These are phyloP conservation scores for Penicillium roqueforti DNA, from an alignment of 495 filamentous ascomycete genomes.

Conservation along the genomic window DNA sequence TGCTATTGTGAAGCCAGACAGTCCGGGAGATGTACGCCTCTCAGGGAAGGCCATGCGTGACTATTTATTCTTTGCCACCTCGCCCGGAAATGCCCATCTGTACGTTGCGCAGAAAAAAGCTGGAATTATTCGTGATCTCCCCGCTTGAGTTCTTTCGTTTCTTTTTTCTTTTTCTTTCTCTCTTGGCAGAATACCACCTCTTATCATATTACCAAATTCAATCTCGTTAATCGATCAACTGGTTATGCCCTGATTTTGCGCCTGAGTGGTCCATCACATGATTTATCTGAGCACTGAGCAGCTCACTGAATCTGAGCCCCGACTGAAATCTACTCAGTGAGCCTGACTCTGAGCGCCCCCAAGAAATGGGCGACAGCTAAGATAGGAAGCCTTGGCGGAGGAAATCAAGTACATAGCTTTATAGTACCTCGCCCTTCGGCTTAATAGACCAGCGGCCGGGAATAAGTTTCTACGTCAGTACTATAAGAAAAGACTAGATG, in stretches of 20 bases:
- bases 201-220: no score
- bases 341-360: slow-evolving; percentile 30
- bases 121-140: slow-evolving; percentile 1
- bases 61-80: slow-evolving; percentile 4
- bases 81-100: slow-evolving; percentile 2
- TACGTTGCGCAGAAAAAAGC: slow-evolving; percentile 6
- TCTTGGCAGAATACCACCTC: no score
- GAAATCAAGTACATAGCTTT: no score
- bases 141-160: background rate
- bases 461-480: background rate
- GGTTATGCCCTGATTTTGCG: no score
- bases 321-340: slow-evolving; percentile 25
- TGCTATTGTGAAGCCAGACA: background rate
- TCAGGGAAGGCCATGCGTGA: slow-evolving; percentile 1
- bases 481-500: no score
- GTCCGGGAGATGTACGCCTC: background rate
- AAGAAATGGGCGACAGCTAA: slow-evolving; percentile 22
- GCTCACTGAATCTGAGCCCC: slow-evolving; percentile 3
- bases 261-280: no score
- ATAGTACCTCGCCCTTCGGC: no score
- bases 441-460: background rate
- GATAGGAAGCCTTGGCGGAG: no score
- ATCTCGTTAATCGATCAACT: no score
- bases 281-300: no score
- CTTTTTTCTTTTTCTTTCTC: background rate